phyloP scores from a whole-genome alignment of 257 asterid genomes.

The Linaria vulgaris region DNA sequence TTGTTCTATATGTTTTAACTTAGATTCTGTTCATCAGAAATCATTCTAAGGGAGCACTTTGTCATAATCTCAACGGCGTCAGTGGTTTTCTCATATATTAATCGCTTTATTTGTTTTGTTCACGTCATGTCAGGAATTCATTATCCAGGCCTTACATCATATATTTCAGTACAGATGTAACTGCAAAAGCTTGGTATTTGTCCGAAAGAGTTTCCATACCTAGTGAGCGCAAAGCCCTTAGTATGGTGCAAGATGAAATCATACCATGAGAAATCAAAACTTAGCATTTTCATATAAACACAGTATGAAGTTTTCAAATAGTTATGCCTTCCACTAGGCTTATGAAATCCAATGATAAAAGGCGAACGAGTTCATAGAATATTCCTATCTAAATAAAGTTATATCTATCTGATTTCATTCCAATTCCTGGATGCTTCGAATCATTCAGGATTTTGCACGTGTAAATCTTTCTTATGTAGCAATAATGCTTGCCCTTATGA shows the following conservation, averaged over 20 bases:
- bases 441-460: neutral
- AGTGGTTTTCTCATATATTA: neutral
- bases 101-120: conserved; percentile 2
- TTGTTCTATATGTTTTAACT: neutral
- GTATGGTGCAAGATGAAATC: conserved; percentile 2
- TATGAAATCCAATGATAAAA: neutral
- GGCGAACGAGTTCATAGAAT: neutral
- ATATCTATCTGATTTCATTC: neutral
- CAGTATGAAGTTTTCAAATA: conserved; percentile 10
- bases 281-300: too few species aligned
- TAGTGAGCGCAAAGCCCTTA: conserved; percentile 16
- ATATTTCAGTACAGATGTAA: conserved; percentile 12
- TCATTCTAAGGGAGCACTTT: neutral
- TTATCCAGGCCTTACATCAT: neutral
- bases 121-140: conserved; percentile 8
- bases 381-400: neutral
- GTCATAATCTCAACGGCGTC: conserved; percentile 6
- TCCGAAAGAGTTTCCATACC: conserved; percentile 11
- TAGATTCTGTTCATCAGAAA: neutral
- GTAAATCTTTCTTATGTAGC: neutral
- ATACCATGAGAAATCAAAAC: too few species aligned
- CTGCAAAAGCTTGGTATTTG: neutral
- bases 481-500: neutral
- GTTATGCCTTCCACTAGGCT: neutral
- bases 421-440: neutral